Conservation (phyloP, 176 grass and related monocot species). For the Dendrocalamus sinicus region DNA sequence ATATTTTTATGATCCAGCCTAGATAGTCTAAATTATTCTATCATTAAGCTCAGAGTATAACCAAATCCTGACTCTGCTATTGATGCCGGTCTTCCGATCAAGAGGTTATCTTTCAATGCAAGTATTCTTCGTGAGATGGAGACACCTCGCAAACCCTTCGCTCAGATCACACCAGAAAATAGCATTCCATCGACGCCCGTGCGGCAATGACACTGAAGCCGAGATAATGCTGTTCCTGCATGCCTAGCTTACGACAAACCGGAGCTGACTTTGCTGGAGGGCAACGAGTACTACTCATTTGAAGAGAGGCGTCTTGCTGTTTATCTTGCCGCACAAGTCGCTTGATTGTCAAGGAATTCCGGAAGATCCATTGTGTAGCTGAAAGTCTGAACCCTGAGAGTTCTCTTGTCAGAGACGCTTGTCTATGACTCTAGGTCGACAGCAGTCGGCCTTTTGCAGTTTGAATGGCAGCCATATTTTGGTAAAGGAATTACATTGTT, state of each 20-base stretch:
- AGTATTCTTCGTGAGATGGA: conserved; percentile 49
- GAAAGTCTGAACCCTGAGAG: conserved; percentile 10
- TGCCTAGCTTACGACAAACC: conserved; percentile 41
- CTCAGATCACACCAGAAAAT: conserved; percentile 43
- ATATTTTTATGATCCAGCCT: too few species aligned
- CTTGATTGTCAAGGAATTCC: conserved; percentile 23
- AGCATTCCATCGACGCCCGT: conserved; percentile 42
- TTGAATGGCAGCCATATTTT: not conserved
- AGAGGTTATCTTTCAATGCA: conserved; percentile 64
- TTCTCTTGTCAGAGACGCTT: not conserved
- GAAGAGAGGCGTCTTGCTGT: conserved; percentile 66
- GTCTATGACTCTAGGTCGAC: conserved; percentile 32
- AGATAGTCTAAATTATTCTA: too few species aligned
- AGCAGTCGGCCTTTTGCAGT: not conserved
- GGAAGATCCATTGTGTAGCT: not conserved
- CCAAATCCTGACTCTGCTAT: too few species aligned
- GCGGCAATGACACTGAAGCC: conserved; percentile 15
- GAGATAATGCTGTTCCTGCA: conserved; percentile 35
- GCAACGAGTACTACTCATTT: conserved; percentile 58
- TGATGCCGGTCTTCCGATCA: conserved; percentile 39
- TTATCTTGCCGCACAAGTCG: conserved; percentile 44
- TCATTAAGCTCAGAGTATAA: too few species aligned
- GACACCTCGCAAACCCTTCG: conserved; percentile 60
- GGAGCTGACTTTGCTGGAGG: conserved; percentile 26
- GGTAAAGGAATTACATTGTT: not conserved